phyloP scores from a whole-genome alignment of 441 rosid genomes.

The Croton laevigatus region DNA sequence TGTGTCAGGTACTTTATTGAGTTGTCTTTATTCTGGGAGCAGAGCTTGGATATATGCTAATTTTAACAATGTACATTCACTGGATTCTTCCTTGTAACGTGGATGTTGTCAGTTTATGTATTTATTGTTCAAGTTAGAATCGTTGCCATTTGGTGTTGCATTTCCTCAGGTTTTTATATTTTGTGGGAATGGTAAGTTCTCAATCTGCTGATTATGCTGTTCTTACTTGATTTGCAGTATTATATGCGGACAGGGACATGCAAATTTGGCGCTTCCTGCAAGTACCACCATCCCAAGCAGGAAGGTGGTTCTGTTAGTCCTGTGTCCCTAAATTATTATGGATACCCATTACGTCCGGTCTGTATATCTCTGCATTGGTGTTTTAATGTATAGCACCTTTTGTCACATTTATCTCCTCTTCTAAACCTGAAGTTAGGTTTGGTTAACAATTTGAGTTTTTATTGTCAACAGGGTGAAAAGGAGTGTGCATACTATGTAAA shows the following conservation, averaged over 20 bases:
- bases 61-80: constrained; percentile 24
- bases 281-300: constrained; percentile 90
- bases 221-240: constrained; percentile 46
- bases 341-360: constrained; percentile 91
- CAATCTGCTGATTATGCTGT: constrained; percentile 16
- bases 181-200: neutral
- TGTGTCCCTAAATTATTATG: constrained; percentile 59
- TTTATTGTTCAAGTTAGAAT: neutral
- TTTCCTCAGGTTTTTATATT: constrained; percentile 1
- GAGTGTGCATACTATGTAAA: constrained; percentile 89
- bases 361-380: constrained; percentile 31
- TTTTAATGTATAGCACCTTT: neutral
- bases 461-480: constrained; percentile 57
- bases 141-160: neutral
- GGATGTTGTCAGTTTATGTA: constrained; percentile 4
- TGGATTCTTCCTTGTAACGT: neutral
- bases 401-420: neutral
- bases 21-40: constrained; percentile 9
- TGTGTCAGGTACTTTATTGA: constrained; percentile 68
- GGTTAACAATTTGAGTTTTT: constrained; percentile 10
- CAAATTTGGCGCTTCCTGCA: constrained; percentile 88
- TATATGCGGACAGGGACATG: constrained; percentile 85
- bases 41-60: constrained; percentile 3
- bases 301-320: constrained; percentile 56
- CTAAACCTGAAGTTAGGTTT: constrained; percentile 8